Evolutionary conservation across 2,329 filamentous ascomycete genomes (phyloP), one percentile per base, ranked within the genome.

Genomic region (Byssothecium circinans): DNA sequence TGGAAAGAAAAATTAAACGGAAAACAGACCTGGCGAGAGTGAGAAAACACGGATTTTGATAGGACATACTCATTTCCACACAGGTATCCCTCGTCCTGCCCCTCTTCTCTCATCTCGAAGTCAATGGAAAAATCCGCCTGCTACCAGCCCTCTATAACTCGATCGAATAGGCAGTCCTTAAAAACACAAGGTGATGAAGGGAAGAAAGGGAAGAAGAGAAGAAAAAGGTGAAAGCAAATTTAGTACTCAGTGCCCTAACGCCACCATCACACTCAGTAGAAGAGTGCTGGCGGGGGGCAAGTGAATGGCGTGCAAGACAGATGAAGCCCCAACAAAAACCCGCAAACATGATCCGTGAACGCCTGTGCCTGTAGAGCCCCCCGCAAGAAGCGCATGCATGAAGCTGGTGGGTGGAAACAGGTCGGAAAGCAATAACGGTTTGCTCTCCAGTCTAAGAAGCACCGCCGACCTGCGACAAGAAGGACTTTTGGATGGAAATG

Each of bases 401-500:
- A 42, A n/a, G 29, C 23, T 10, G 23, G 5, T 6, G 6, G 10
- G 23, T 25, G 42, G 25, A 49, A 42, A 30, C 29, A 40, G 43
- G 47, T 34, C 29, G 36, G 44, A 47, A 35, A 42, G 43, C 38
- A 45, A 46, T 20, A 25, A 18, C 30, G 43, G 50, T 53, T 42
- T 46, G 47, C 46, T 45, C 48, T 49, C 45, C 52, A 52, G 51
- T 45, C 58, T 48, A 47, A 20, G 37, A 45, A 25, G 38, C 42
- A 39, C 46, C 47, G 47, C 52, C 41, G 32, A 49, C 49, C 47
- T 22, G 49, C 56, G 49, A 52, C 50, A 54, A 46, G n/a, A 58
- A 54, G 60, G 56, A 61, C 58, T 61, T 62, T 62, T 61, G 45
- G 44, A 45, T 44, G 43, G 37, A 15, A 51, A 49, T 52, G 54